phyloP scores from a whole-genome alignment of 805 yeast genomes.

The Starmerella etchellsii region DNA sequence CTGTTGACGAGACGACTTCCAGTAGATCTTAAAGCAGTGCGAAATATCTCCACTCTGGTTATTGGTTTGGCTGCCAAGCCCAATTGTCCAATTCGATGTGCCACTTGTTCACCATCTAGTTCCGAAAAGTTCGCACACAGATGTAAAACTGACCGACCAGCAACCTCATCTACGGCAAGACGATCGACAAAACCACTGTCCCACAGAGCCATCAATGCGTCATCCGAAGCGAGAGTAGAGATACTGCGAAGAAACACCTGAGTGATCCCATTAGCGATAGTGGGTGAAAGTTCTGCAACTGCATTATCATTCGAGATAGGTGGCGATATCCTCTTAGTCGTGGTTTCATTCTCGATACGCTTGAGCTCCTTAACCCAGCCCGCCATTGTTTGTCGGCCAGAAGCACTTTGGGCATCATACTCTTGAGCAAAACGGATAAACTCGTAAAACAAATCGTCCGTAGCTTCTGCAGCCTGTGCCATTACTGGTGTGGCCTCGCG shows the following conservation, averaged over 20 bases:
- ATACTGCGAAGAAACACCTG: slow-evolving; percentile 62
- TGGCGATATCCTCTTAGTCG: background rate
- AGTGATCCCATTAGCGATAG: slow-evolving; percentile 38
- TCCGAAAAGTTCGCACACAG: slow-evolving; percentile 33
- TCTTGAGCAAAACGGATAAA: slow-evolving; percentile 34
- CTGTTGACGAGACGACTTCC: slow-evolving; percentile 11
- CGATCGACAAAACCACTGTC: slow-evolving; percentile 45
- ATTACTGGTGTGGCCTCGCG: slow-evolving; percentile 7
- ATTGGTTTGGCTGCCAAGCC: background rate
- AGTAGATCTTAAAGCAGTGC: slow-evolving; percentile 24
- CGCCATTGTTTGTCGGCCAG: slow-evolving; percentile 26
- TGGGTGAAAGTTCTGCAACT: slow-evolving; percentile 13
- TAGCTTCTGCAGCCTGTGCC: slow-evolving; percentile 9
- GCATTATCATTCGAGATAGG: background rate
- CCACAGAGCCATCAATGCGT: slow-evolving; percentile 39
- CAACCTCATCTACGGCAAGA: slow-evolving; percentile 53
- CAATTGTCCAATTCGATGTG: slow-evolving; percentile 1
- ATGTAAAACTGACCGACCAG: slow-evolving; percentile 64
- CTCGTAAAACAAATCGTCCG: slow-evolving; percentile 58
- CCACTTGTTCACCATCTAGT: slow-evolving; percentile 6
- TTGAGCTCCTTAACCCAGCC: slow-evolving; percentile 36
- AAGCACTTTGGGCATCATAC: slow-evolving; percentile 26
- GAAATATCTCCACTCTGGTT: slow-evolving; percentile 23
- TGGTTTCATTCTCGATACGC: background rate
- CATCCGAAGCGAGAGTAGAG: slow-evolving; percentile 51